These are phyloP conservation scores for Gossypium arboreum DNA, from an alignment of 345 rosid genomes.

Conservation along the genomic window DNA sequence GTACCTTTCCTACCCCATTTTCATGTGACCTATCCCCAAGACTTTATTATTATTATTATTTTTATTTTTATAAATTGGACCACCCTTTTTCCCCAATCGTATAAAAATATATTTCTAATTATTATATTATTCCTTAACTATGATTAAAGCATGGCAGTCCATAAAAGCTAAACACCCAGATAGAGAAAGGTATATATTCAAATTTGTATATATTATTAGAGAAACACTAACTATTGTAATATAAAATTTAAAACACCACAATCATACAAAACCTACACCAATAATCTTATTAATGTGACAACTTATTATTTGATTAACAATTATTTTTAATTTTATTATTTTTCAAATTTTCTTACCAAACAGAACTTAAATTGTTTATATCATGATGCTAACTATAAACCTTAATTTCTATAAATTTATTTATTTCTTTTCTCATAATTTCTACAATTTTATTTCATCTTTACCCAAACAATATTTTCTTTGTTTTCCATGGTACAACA, in stretches of 20 bases:
- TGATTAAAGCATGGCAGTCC: not conserved
- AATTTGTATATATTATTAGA: not conserved
- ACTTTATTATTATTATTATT: not conserved
- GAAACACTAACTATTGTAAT: not conserved
- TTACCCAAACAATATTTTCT: not conserved
- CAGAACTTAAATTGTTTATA: not conserved
- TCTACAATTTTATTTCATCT: not conserved
- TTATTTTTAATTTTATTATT: not conserved
- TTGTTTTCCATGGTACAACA: not conserved
- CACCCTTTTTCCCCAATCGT: not conserved
- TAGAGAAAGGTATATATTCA: conserved; percentile 6
- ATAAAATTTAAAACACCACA: not conserved
- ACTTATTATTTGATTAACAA: not conserved
- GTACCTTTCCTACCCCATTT: not conserved
- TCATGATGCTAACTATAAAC: not conserved
- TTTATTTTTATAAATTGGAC: not conserved
- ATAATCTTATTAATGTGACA: not conserved
- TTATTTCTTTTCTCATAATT: too few relatives aligned
- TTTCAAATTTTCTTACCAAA: not conserved
- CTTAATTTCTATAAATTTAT: too few relatives aligned
- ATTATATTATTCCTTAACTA: not conserved
- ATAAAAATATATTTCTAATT: not conserved
- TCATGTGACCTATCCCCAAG: not conserved
- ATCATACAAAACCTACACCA: conserved; percentile 1
- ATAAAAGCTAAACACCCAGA: not conserved